phyloP scores from a whole-genome alignment of 768 basidiomycete species.

The Russula ochroleuca region DNA sequence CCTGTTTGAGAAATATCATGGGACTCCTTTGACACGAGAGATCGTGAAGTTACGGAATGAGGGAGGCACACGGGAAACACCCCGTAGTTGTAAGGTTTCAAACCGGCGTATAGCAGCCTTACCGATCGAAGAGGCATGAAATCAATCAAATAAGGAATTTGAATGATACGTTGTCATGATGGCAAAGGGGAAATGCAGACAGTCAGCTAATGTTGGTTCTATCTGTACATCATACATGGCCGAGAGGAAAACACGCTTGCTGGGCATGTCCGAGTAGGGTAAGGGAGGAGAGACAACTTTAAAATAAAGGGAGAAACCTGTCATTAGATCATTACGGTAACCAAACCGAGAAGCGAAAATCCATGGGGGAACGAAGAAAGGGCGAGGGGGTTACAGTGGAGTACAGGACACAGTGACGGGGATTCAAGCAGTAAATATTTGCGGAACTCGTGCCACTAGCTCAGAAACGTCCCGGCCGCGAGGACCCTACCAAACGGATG shows the following conservation, averaged over 20 bases:
- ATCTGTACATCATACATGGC: slow-evolving; percentile 21
- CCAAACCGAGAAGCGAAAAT: slow-evolving; percentile 1
- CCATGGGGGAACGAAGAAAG: background rate
- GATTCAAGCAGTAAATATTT: background rate
- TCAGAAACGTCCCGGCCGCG: slow-evolving; percentile 16
- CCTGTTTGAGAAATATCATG: background rate
- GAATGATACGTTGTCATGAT: background rate
- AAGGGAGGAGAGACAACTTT: background rate
- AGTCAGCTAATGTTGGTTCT: slow-evolving; percentile 14
- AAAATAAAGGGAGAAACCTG: slow-evolving; percentile 1
- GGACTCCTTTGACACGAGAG: background rate
- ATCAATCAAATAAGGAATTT: background rate
- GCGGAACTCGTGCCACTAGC: too few species aligned
- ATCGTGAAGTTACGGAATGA: background rate
- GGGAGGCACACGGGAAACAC: background rate
- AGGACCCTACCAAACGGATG: slow-evolving; percentile 22
- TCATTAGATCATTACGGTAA: slow-evolving; percentile 14
- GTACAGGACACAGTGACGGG: background rate
- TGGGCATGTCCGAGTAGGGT: slow-evolving; percentile 8
- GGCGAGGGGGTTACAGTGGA: background rate
- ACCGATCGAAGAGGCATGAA: background rate
- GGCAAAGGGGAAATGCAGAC: background rate
- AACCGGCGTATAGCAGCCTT: background rate
- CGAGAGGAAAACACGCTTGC: background rate
- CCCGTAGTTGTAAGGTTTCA: background rate